Base-by-base conservation (phyloP, 345 rosid genomes). In the Aquilaria yunnanensis region DNA sequence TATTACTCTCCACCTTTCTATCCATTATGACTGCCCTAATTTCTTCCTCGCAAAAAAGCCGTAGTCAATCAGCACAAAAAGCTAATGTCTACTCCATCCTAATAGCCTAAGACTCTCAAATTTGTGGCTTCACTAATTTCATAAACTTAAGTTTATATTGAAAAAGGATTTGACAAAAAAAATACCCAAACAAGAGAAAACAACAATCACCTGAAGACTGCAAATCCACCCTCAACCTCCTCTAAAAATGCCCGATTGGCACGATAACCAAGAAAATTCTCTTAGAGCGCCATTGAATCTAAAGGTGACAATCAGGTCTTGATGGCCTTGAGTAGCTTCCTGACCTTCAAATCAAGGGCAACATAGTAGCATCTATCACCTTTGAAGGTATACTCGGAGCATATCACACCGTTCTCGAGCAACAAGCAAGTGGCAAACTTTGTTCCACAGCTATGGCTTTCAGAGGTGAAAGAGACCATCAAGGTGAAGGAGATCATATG, bases 301-400 rank as follows among this genome's bases (percentile, higher is more conserved):
- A 93, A 76, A 8, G 96, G 99, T 56, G 99, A 97, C 23, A 97
- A 97, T 57, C 95, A 78, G 16, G 99, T 97, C 66, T 94, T 97
- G 33, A 83, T 90, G 0, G 99, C 92, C 83, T 90, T 94, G 62
- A 94, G 79, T 53, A 94, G 88, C 78, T 94, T 90, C 63, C 99
- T 57, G 45, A 94, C 86, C 79, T 90, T 81, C 57, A 90, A 71
- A 62, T 94, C 88, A 54, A 90, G 82, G 46, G 97, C 87, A 2
- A 97, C 95, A 57, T 94, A 94, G 71, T 90, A 97, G 64, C 97
- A 94, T 59, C 99, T 80, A 52, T 94, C 97, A 13, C 96, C 96
- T 58, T 88, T 97, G 61, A 94, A 94, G 11, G 97, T 94, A 64
- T 90, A 92, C 65, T 94, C 99, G 51, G 91, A 83, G 78, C 99